phyloP scores from a whole-genome alignment of 306 rosid species.

The Begonia fuchsioides region DNA sequence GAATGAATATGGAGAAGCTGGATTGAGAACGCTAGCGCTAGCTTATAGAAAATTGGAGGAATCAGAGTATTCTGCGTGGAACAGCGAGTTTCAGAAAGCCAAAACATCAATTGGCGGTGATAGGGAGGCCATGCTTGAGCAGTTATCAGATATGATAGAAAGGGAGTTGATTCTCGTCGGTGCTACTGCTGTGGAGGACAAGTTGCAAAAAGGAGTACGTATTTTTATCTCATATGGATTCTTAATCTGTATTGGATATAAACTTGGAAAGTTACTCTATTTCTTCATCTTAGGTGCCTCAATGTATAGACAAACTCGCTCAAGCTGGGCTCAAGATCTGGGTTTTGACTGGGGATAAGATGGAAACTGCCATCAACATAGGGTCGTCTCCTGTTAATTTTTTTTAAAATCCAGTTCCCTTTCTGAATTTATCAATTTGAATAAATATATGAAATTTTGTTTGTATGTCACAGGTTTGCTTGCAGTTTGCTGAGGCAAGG shows the following conservation, averaged over 20 bases:
- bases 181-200: constrained; percentile 97
- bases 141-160: constrained; percentile 62
- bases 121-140: constrained; percentile 68
- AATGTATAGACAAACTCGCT: constrained; percentile 96
- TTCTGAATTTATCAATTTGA: background rate
- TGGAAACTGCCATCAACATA: constrained; percentile 99
- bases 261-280: too few relatives aligned
- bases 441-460: background rate
- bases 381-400: constrained; percentile 46
- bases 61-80: constrained; percentile 67
- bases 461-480: constrained; percentile 44
- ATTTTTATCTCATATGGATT: background rate
- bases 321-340: constrained; percentile 98
- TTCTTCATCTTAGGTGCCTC: constrained; percentile 64
- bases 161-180: constrained; percentile 87
- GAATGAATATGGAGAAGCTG: constrained; percentile 95
- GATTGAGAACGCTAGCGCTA: constrained; percentile 86
- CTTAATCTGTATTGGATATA: too few relatives aligned
- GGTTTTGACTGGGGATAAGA: constrained; percentile 98
- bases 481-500: constrained; percentile 99
- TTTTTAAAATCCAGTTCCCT: constrained; percentile 1
- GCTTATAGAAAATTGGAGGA: constrained; percentile 74
- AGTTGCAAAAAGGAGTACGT: constrained; percentile 82
- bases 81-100: constrained; percentile 80
- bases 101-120: constrained; percentile 68